Conservation (phyloP, 139 green algal genomes). For the Pseudopediastrum boryanum region DNA sequence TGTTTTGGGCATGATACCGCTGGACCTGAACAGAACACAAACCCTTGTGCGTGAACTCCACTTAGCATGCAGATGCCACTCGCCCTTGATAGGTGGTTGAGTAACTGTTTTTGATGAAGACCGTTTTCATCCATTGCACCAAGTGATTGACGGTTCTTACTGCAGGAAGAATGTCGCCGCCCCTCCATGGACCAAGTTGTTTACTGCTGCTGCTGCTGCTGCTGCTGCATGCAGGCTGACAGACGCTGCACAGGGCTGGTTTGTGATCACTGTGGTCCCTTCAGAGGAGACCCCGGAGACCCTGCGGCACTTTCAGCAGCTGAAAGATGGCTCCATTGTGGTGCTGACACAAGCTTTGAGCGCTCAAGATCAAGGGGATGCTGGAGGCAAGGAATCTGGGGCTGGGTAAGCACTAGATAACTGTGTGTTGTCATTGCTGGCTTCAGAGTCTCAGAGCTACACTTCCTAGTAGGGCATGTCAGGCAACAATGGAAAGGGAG, state of each 20-base stretch:
- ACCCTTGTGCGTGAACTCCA: no score
- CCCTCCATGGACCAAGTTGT: neutral
- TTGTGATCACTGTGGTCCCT: neutral
- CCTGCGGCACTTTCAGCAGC: neutral
- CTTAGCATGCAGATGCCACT: no score
- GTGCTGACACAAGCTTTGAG: neutral
- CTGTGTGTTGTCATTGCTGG: no score
- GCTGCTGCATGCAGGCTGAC: slow-evolving; percentile 8
- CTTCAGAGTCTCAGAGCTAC: no score
- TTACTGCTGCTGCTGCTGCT: slow-evolving; percentile 8
- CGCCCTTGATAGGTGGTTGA: no score
- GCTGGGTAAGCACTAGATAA: slow-evolving; percentile 3
- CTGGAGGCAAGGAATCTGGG: slow-evolving; percentile 23
- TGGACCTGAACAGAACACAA: no score
- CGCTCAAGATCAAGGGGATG: neutral
- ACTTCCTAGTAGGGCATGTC: neutral
- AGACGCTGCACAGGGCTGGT: neutral
- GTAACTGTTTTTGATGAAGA: no score
- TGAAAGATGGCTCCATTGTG: neutral
- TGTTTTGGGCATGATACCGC: no score
- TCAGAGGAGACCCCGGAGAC: neutral
- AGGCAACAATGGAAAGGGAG: slow-evolving; percentile 10
- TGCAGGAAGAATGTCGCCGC: neutral
- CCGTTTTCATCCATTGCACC: neutral
- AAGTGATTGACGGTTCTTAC: neutral